These are phyloP conservation scores for Patellifolia procumbens DNA, from an alignment of 179 eudicot species.

Conservation along the genomic window DNA sequence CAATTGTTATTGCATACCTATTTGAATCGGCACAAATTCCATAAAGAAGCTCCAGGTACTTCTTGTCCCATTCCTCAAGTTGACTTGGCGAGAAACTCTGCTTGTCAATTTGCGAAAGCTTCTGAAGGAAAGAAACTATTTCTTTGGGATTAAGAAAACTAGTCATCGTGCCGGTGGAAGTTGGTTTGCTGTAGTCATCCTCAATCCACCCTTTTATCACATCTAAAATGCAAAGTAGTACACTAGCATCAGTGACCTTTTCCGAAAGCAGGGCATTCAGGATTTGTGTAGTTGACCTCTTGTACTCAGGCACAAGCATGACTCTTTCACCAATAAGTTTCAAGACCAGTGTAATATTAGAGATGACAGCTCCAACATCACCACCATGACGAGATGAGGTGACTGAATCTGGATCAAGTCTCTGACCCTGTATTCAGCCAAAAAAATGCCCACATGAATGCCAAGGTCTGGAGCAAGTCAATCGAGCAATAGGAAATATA, in stretches of 20 bases:
- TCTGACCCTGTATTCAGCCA: constrained; percentile 62
- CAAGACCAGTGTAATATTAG: constrained; percentile 78
- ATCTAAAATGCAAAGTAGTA: constrained; percentile 88
- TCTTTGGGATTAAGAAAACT: constrained; percentile 75
- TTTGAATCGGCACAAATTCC: constrained; percentile 91
- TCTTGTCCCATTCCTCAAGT: constrained; percentile 87
- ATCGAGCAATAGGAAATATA: neutral
- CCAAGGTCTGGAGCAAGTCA: neutral
- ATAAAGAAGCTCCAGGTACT: constrained; percentile 85
- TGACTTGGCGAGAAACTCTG: constrained; percentile 59
- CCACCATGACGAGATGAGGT: constrained; percentile 91
- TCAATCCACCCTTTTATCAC: constrained; percentile 92
- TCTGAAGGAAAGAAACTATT: constrained; percentile 83
- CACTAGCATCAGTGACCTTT: constrained; percentile 86
- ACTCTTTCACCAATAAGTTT: constrained; percentile 85
- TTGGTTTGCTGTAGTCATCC: constrained; percentile 69
- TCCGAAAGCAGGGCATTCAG: constrained; percentile 78
- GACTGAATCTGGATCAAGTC: constrained; percentile 82
- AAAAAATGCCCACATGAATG: constrained; percentile 14
- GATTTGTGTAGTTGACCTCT: constrained; percentile 73
- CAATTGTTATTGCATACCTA: constrained; percentile 49
- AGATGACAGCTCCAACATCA: constrained; percentile 72
- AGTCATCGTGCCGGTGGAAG: constrained; percentile 54
- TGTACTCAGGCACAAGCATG: constrained; percentile 83
- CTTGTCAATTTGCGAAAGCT: constrained; percentile 95